Evolutionary conservation across 2,329 filamentous ascomycete species (phyloP).

Genomic region (Ceratocystis harringtonii): DNA sequence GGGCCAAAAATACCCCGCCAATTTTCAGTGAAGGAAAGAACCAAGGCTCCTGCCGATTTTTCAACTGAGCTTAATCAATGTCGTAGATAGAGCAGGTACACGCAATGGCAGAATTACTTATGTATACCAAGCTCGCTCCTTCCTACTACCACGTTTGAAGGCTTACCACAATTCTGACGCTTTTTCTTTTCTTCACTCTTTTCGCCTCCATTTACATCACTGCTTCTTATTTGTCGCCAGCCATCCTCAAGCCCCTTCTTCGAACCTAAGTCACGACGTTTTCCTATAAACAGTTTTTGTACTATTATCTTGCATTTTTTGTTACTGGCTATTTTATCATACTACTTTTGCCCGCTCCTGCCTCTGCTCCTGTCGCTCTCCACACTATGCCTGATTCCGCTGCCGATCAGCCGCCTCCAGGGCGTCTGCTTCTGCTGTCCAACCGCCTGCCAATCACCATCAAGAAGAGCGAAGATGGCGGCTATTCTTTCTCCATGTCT

Average conservation of each 20-base stretch:
- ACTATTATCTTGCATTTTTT: neutral
- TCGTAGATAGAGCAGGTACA: neutral
- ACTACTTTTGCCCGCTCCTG: neutral
- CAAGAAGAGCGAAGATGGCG: slow-evolving; percentile 80
- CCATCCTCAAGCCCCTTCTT: neutral
- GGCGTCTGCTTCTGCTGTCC: slow-evolving; percentile 67
- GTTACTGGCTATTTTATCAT: neutral
- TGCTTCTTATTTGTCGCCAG: neutral
- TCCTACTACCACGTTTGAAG: neutral
- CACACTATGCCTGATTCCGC: slow-evolving; percentile 26
- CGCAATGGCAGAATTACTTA: neutral
- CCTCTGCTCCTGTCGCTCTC: neutral
- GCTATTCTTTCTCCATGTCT: slow-evolving; percentile 90
- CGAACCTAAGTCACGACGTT: neutral
- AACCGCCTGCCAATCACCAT: slow-evolving; percentile 95
- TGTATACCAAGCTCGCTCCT: neutral
- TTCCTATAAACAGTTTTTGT: neutral
- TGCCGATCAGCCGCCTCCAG: slow-evolving; percentile 26
- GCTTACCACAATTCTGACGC: neutral
- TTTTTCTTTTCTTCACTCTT: neutral
- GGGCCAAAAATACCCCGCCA: slow-evolving; percentile 8
- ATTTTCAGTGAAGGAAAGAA: neutral
- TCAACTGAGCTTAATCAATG: slow-evolving; percentile 1
- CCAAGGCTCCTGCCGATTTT: slow-evolving; percentile 8
- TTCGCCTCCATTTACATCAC: neutral